Evolutionary conservation across 2,329 filamentous ascomycete genomes (phyloP), one percentile per base, ranked within the genome.

Genomic region (Celoporthe dispersa): DNA sequence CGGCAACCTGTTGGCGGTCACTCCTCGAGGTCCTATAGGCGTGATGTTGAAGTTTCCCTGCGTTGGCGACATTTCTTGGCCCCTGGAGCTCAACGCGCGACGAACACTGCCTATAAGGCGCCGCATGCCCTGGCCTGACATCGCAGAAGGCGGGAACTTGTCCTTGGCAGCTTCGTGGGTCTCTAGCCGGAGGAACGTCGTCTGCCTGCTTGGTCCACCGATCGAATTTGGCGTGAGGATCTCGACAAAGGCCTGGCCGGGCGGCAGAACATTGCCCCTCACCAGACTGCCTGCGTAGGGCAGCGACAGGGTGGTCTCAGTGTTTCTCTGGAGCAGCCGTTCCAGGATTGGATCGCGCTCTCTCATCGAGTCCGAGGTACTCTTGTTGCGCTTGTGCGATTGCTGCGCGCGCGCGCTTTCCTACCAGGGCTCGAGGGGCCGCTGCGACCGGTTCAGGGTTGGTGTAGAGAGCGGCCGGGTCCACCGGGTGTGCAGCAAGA

Each of bases 41-140:
- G 83, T 81, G 44, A 88, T 82, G 67, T 83, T 83, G 68, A 85
- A 83, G 67, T 80, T 84, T 14, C 81, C 82, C n/a, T 85, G 83
- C 0, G 81, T 81, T 0, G 83, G 80, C 19, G 83, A 81, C 16
- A 81, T 71, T 6, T 78, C 80, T 70, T 84, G 85, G 1, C 82
- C 84, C 67, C 80, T 82, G 19, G 85, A 93, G 77, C 93, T 93
- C 64, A 98, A 80, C 7, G 91, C 94, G 73, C 94, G 90, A 25
- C 94, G 91, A 51, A 98, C 92, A 72, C 92, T 95, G 8, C 94
- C 92, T 65, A 99, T 86, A 0, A 98, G 87, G 75, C 90, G 96
- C 79, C 91, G 94, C 86, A 98, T 93, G 2, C 92, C 93, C 41
- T 92, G 91, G 62, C 88, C 86, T 12, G 87, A 90, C 86, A 90